A percentile compares a stretch with the other conserved stretches of the same genome.
phyloP scores from a whole-genome alignment of 1,284 basidiomycete species.

The Cutaneotrichosporon sp. region DNA sequence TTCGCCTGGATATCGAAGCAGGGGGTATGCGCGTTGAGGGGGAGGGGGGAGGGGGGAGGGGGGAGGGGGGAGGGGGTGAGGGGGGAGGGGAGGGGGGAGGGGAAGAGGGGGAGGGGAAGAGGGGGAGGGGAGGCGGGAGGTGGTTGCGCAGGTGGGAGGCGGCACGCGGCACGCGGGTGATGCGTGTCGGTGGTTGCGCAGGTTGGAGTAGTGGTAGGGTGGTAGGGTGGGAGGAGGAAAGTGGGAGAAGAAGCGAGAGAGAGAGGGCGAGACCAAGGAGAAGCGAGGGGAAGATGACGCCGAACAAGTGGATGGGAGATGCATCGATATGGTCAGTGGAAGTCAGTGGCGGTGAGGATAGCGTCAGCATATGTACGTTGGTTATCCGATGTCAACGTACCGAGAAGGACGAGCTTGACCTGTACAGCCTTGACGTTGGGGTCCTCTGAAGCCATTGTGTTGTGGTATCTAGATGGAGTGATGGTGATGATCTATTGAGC shows the following conservation, averaged over 20 bases:
- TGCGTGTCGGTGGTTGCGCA: too few relatives aligned
- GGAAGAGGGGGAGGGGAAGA: not conserved
- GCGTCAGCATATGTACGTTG: slow-evolving; percentile 5
- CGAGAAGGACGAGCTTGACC: slow-evolving; percentile 83
- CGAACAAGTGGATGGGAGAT: too few relatives aligned
- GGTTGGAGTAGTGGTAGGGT: not conserved
- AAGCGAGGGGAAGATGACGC: too few relatives aligned
- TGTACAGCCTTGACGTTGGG: slow-evolving; percentile 75
- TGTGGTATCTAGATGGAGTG: not conserved
- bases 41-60: not conserved
- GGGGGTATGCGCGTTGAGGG: not conserved
- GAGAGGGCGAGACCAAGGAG: not conserved
- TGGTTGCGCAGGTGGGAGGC: too few relatives aligned
- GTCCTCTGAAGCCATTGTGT: slow-evolving; percentile 44
- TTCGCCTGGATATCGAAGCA: slow-evolving; percentile 66
- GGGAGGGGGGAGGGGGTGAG: not conserved
- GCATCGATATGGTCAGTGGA: too few relatives aligned
- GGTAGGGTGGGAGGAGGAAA: too few relatives aligned
- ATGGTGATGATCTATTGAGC: not conserved
- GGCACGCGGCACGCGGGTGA: too few relatives aligned
- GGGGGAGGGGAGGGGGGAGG: not conserved
- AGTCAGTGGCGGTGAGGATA: not conserved
- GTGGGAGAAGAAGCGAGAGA: too few relatives aligned
- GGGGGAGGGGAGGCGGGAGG: not conserved
- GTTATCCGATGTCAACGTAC: slow-evolving; percentile 55